Percentiles rank a stretch among this genome's conserved stretches.
phyloP scores from a whole-genome alignment of 176 grass and related monocot genomes.

The Luzula sylvatica region DNA sequence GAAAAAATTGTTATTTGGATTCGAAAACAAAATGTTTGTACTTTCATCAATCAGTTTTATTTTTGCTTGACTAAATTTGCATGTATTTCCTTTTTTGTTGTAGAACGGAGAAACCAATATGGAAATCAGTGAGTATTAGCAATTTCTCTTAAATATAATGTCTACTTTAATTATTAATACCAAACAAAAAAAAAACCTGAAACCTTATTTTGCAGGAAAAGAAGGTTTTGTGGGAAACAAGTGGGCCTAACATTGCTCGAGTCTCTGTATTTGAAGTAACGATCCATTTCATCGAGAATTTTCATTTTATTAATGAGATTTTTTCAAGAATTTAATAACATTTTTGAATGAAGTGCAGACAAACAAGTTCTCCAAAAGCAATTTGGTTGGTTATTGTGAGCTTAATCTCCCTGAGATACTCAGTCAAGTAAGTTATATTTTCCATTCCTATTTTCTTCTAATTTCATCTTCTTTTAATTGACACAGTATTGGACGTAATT shows the following conservation, averaged over 20 bases:
- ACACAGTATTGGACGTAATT: no score
- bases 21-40: neutral
- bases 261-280: constrained; percentile 90
- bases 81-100: constrained; percentile 3
- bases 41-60: constrained; percentile 4
- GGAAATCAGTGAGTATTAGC: constrained; percentile 83
- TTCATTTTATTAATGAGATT: constrained; percentile 1
- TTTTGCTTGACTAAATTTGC: neutral
- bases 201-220: constrained; percentile 50
- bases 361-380: constrained; percentile 84
- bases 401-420: constrained; percentile 81
- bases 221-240: constrained; percentile 78
- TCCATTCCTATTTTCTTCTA: constrained; percentile 1
- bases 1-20: no score
- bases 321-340: neutral
- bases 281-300: constrained; percentile 4
- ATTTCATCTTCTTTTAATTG: constrained; percentile 11
- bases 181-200: neutral
- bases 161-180: neutral
- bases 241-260: constrained; percentile 72
- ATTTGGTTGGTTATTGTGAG: constrained; percentile 93
- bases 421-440: constrained; percentile 44
- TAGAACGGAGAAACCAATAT: constrained; percentile 71
- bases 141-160: neutral
- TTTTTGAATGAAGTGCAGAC: constrained; percentile 35